These are phyloP conservation scores for Tetraselmis striata DNA, from an alignment of 139 green algal species.

Conservation along the genomic window DNA sequence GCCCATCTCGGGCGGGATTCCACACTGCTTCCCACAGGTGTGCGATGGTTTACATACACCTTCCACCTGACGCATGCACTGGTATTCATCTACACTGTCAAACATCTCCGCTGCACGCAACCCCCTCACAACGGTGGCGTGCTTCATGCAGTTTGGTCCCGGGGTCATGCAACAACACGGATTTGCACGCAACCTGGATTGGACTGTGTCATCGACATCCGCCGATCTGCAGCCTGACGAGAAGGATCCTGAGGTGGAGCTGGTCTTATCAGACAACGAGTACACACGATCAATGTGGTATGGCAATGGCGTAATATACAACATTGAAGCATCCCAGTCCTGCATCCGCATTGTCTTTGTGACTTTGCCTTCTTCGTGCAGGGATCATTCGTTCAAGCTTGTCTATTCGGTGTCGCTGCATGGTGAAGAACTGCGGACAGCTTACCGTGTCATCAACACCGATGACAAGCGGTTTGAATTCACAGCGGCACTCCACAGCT, in stretches of 20 bases:
- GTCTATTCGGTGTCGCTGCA: constrained; percentile 74
- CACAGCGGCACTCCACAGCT: constrained; percentile 91
- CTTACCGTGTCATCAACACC: constrained; percentile 80
- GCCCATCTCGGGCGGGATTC: constrained; percentile 85
- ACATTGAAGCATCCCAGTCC: neutral
- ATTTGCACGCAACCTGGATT: constrained; percentile 94
- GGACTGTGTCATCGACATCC: constrained; percentile 66
- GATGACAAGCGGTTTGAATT: constrained; percentile 79
- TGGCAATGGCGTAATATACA: neutral
- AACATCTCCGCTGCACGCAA: too few relatives aligned
- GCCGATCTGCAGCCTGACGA: constrained; percentile 90
- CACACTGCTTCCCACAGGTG: constrained; percentile 92
- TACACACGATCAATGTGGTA: constrained; percentile 87
- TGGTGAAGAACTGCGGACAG: constrained; percentile 67
- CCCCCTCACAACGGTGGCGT: too few relatives aligned
- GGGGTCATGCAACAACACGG: constrained; percentile 90
- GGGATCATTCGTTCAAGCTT: constrained; percentile 71
- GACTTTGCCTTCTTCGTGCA: constrained; percentile 15
- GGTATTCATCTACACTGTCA: too few relatives aligned
- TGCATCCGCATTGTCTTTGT: neutral
- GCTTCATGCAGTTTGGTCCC: constrained; percentile 86
- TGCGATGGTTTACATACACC: neutral
- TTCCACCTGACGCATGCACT: too few relatives aligned
- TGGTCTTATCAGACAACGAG: constrained; percentile 80
- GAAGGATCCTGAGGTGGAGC: constrained; percentile 64